Base-by-base conservation (phyloP, 2,329 filamentous ascomycete species). In the Hymenotorrendiella dingleyae region DNA sequence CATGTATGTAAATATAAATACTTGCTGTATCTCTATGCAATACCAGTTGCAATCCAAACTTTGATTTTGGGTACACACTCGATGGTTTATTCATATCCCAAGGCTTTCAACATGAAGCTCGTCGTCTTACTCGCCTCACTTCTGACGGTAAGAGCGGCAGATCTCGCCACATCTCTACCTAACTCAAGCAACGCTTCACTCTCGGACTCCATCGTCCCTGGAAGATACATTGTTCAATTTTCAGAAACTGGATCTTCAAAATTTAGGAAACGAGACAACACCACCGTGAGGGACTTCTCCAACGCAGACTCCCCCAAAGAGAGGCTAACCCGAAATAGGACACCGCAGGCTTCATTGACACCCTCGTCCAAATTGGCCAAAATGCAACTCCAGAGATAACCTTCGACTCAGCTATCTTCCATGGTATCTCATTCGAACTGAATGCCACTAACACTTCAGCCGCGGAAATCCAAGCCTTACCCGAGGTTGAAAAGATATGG, bases 401-500 rank as follows among this genome's bases (percentile, higher is more conserved):
- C 7, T 36, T 22, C 34, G 21, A 22, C 7, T 22, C 17, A 9
- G 24, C 7, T 36, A 19, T 36, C 14, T 36, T 36, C 21, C 34
- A 36, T 16, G 34, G 34, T n/a, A 21, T 36, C 6, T 36, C 34
- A 11, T 36, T 36, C 21, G 19, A 36, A 24, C 11, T 36, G 10
- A 23, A 21, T 27, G 22, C 22, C 16, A 38, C 21, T 12, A 17
- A 38, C 5, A 28, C 36, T 17, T 27, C 23, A 16, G 19, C 16
- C 6, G 14, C 26, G 9, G 24, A 9, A 14, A 39, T 39, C 8
- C 8, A 29, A 22, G 24, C 26, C 12, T 39, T 39, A 14, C 36
- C 36, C 7, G 24, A 29, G 7, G 27, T 39, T 8, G 26, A 29
- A 21, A 39, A 30, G 26, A 32, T 39, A 14, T 39, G 36, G 36